Evolutionary conservation across 2,329 filamentous ascomycete genomes (phyloP), one percentile per base, ranked within the genome.

Genomic region (Hypoxylon sp.): DNA sequence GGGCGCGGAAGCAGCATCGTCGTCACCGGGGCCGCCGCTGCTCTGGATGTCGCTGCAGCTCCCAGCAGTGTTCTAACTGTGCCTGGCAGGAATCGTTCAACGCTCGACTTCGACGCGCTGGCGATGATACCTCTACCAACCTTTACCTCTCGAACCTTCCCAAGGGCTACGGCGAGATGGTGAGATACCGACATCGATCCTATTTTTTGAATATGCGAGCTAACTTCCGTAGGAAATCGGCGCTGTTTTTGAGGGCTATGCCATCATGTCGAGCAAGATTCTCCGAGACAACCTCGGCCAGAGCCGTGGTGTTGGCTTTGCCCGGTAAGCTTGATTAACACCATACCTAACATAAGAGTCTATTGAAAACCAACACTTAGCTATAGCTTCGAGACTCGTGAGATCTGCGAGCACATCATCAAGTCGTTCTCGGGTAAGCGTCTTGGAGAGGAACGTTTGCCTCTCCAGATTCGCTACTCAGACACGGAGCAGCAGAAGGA

Each of bases 71-170:
- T 50, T 47, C 62, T 66, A 54, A 69, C 64, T 29, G 11, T 11
- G 40, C 58, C 41, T 48, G 76, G 62, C 67, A 96, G 90, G 95
- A 98, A 80, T 98, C 94, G 17, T 97, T 98, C 79, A 99, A 99
- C 76, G 93, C 93, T 66, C 92, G 96, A 68, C 89, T 99, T 69
- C 98, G 38, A 8, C 38, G 99, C 83, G 94, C 95, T 41, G 91
- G 98, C 71, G 90, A 93, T 53, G 94, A 99, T 70, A 72, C 77
- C 37, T 98, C 96, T 42, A 98, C 95, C 64, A 99, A 99, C 73
- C 85, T 99, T 63, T 99, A 99, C 76, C 93, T 98, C 62, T 99
- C 96, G 23, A 99, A 98, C 76, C 84, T 99, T 40, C 95, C 95
- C 29, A 93, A 94, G 77, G 86, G 88, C 62, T 87, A 96, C 83